Percentiles rank a stretch among this genome's conserved stretches.
These are phyloP conservation scores for Trichoderma sp. DNA, from an alignment of 2,329 filamentous ascomycete species.

Conservation along the genomic window DNA sequence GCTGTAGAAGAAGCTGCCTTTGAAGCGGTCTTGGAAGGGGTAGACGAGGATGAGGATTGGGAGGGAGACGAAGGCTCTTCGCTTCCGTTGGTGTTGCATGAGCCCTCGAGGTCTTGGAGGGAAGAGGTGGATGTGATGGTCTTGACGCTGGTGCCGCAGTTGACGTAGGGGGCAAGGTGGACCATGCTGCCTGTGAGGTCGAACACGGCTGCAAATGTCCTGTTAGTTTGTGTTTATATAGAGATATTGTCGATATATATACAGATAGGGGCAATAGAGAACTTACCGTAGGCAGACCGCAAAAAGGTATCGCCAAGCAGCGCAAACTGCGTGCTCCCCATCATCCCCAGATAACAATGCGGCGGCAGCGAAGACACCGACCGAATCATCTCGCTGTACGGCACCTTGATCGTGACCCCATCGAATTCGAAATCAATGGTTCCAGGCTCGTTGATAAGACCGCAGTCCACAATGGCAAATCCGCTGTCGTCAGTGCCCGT, in stretches of 20 bases:
- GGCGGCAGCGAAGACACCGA: conserved; percentile 26
- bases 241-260: neutral
- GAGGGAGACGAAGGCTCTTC: neutral
- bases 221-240: neutral
- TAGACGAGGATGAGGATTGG: neutral
- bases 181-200: conserved; percentile 49
- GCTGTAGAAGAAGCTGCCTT: neutral
- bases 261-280: neutral
- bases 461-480: conserved; percentile 49
- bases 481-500: conserved; percentile 38
- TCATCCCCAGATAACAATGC: conserved; percentile 51
- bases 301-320: conserved; percentile 56
- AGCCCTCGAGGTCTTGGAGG: conserved; percentile 23
- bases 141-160: conserved; percentile 42
- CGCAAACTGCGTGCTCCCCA: conserved; percentile 45
- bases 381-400: conserved; percentile 48
- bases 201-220: conserved; percentile 43
- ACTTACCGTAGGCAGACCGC: conserved; percentile 50
- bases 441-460: conserved; percentile 39
- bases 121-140: conserved; percentile 22
- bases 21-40: neutral
- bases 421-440: conserved; percentile 50
- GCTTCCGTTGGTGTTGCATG: conserved; percentile 20
- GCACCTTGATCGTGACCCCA: conserved; percentile 48
- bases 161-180: conserved; percentile 50